Evolutionary conservation across 129 eudicot species (phyloP).

Genomic region (Chrysanthemum seticuspe): DNA sequence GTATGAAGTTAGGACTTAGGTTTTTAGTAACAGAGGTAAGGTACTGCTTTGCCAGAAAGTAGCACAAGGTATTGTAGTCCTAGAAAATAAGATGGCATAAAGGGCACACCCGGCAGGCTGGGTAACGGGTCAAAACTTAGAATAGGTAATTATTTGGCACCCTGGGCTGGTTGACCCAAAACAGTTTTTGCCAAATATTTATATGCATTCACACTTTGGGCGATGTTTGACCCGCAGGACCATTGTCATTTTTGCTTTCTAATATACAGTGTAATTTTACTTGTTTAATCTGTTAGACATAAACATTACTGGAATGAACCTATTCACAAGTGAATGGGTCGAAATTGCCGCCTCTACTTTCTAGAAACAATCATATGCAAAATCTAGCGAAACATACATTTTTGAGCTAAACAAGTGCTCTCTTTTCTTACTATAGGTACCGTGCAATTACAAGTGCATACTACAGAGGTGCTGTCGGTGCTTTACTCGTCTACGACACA

Average conservation of each 20-base stretch:
- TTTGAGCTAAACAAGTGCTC: background rate
- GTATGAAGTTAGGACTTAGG: background rate
- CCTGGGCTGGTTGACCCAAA: background rate
- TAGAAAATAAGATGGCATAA: background rate
- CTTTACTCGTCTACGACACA: conserved; percentile 70
- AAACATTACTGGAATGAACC: background rate
- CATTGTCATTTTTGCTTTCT: no score
- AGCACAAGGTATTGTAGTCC: background rate
- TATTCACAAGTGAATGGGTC: background rate
- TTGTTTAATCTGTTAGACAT: background rate
- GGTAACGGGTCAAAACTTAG: background rate
- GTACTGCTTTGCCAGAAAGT: background rate
- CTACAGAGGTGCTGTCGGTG: conserved; percentile 83
- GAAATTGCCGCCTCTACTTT: background rate
- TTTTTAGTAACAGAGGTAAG: background rate
- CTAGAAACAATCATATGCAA: background rate
- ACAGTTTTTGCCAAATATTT: background rate
- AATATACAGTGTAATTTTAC: background rate
- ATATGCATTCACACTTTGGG: no score
- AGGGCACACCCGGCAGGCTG: background rate
- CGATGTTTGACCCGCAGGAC: no score
- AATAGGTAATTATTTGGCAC: background rate
- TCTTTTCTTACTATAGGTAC: conserved; percentile 37
- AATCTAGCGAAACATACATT: no score
- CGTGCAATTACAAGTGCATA: conserved; percentile 86